A percentile compares a stretch with the other conserved stretches of the same genome.
phyloP scores from a whole-genome alignment of 495 filamentous ascomycete genomes.

The Cladorrhinum samala region DNA sequence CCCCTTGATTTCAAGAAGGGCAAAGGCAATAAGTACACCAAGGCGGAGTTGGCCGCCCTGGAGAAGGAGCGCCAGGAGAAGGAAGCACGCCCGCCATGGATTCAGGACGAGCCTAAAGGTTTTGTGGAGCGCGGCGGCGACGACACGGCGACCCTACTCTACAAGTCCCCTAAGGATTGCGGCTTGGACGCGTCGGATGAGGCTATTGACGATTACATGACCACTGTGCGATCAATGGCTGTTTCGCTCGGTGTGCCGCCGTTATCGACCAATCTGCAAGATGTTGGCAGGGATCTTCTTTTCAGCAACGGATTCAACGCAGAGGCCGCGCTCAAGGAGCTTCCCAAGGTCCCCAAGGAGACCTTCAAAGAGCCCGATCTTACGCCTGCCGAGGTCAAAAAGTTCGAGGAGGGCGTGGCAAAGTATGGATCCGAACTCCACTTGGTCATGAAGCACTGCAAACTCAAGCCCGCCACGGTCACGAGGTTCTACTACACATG shows the following conservation, averaged over 20 bases:
- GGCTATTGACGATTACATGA: constrained; percentile 68
- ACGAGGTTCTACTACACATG: constrained; percentile 95
- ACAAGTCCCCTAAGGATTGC: constrained; percentile 52
- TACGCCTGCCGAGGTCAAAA: constrained; percentile 69
- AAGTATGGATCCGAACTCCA: constrained; percentile 90
- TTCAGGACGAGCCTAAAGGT: constrained; percentile 83
- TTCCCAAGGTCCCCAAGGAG: constrained; percentile 60
- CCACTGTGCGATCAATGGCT: constrained; percentile 54
- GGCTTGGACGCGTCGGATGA: constrained; percentile 39
- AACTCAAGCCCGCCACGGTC: constrained; percentile 67
- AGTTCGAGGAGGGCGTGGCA: constrained; percentile 85
- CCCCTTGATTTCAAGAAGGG: constrained; percentile 75
- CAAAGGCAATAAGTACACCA: constrained; percentile 61
- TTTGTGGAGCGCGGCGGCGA: constrained; percentile 84
- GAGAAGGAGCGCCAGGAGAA: constrained; percentile 73
- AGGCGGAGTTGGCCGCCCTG: constrained; percentile 68
- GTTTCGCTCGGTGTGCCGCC: constrained; percentile 58
- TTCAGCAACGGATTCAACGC: constrained; percentile 64
- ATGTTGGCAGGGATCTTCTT: constrained; percentile 74
- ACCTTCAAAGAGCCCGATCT: constrained; percentile 83
- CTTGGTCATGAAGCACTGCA: constrained; percentile 76
- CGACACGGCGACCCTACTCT: constrained; percentile 49
- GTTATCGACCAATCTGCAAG: constrained; percentile 77
- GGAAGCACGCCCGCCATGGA: constrained; percentile 83
- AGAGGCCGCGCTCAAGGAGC: constrained; percentile 63